A percentile compares a stretch with the other conserved stretches of the same genome.
Conservation (phyloP, 2,329 filamentous ascomycete genomes). For the Trichoderma sp. region DNA sequence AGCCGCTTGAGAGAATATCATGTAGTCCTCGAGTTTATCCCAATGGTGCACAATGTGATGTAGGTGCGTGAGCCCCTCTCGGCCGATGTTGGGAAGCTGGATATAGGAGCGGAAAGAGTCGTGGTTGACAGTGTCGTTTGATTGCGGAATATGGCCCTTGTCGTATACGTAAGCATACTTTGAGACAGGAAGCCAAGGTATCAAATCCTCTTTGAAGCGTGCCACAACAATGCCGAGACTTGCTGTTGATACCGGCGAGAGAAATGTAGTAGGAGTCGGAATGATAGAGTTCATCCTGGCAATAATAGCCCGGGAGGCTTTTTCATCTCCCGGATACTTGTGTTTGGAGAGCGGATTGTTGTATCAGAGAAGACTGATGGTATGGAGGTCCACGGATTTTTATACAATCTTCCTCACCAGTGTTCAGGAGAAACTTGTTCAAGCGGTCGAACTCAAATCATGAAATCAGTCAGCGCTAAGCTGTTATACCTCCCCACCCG, state of each 20-base stretch:
- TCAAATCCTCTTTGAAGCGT: constrained; percentile 16
- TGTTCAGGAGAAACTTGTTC: constrained; percentile 3
- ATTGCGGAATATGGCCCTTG: constrained; percentile 14
- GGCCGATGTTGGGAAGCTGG: constrained; percentile 20
- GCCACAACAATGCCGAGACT: constrained; percentile 20
- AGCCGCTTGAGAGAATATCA: constrained; percentile 21
- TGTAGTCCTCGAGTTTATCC: constrained; percentile 20
- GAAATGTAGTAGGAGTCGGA: background rate
- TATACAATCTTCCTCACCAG: background rate
- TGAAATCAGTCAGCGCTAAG: constrained; percentile 3
- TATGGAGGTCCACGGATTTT: background rate
- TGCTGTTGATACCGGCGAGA: constrained; percentile 1
- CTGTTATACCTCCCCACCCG: background rate
- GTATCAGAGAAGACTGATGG: no score
- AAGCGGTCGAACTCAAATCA: background rate
- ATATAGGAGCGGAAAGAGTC: constrained; percentile 20
- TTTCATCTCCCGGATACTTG: background rate
- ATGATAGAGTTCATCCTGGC: background rate
- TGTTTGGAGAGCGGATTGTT: background rate
- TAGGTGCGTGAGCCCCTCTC: constrained; percentile 20
- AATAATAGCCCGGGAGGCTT: background rate
- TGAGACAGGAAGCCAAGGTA: constrained; percentile 14
- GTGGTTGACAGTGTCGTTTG: constrained; percentile 22
- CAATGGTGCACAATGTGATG: constrained; percentile 19
- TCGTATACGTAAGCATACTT: constrained; percentile 21